Evolutionary conservation across 2,329 filamentous ascomycete species (phyloP).

Genomic region (Talaromyces sp.): DNA sequence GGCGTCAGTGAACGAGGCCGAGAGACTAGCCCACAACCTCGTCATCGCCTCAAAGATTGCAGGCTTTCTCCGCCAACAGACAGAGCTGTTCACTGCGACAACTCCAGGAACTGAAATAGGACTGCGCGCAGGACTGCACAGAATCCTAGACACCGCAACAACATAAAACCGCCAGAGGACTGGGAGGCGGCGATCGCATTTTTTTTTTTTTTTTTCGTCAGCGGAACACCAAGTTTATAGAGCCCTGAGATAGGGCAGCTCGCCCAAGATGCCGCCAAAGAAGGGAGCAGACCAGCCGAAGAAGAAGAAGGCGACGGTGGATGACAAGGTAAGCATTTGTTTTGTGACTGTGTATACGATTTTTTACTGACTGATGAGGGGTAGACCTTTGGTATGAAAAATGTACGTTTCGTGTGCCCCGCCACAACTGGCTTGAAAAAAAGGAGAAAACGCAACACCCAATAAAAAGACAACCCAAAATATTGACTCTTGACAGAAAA

Average conservation of each 20-base stretch:
- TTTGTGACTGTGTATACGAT: not conserved
- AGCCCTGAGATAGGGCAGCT: slow-evolving; percentile 11
- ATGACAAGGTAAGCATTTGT: slow-evolving; percentile 63
- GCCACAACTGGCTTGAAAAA: not conserved
- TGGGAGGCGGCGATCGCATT: not conserved
- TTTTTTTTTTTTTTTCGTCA: not conserved
- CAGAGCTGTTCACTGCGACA: not conserved
- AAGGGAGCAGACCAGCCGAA: slow-evolving; percentile 39
- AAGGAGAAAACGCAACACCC: not conserved
- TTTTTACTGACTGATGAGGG: slow-evolving; percentile 15
- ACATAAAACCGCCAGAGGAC: not conserved
- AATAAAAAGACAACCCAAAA: not conserved
- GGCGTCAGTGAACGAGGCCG: not conserved
- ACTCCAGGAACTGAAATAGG: not conserved
- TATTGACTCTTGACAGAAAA: slow-evolving; percentile 55
- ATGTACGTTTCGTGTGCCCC: slow-evolving; percentile 45
- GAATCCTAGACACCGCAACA: not conserved
- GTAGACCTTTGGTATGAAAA: slow-evolving; percentile 97
- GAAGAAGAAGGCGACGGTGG: slow-evolving; percentile 54
- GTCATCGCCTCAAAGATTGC: not conserved
- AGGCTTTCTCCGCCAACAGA: not conserved
- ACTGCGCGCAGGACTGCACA: not conserved
- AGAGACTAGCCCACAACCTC: not conserved
- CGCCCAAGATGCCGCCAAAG: slow-evolving; percentile 44
- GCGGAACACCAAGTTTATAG: not conserved